A percentile compares a stretch with the other conserved stretches of the same genome.
phyloP scores from a whole-genome alignment of 352 stramenopile species.

The Phytophthora kernoviae region DNA sequence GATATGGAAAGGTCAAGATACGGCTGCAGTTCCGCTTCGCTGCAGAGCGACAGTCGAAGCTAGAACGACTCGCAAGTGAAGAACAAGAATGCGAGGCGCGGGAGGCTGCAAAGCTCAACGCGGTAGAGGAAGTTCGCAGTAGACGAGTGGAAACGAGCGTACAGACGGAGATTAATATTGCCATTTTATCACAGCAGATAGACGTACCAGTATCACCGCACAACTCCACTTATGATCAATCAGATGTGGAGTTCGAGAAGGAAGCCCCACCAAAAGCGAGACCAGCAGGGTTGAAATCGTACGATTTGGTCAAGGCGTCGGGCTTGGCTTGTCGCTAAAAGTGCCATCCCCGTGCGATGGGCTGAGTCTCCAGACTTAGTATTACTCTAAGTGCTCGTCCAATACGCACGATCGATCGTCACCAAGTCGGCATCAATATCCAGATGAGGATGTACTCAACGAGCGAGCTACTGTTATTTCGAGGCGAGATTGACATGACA shows the following conservation, averaged over 20 bases:
- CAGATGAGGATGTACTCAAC: no score
- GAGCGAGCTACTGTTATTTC: no score
- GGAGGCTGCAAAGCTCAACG: neutral
- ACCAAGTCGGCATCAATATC: no score
- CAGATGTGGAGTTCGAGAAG: conserved; percentile 7
- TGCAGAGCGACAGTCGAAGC: conserved; percentile 24
- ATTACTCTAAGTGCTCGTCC: conserved; percentile 7
- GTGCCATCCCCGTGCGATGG: neutral
- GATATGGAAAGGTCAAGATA: conserved; percentile 70
- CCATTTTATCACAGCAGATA: conserved; percentile 13
- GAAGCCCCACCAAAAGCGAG: conserved; percentile 6
- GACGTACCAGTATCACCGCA: conserved; percentile 5
- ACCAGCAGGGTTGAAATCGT: conserved; percentile 42
- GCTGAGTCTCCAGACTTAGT: conserved; percentile 3
- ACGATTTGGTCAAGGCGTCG: conserved; percentile 46
- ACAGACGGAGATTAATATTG: conserved; percentile 10
- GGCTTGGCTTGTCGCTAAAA: conserved; percentile 10
- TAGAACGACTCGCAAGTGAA: conserved; percentile 16
- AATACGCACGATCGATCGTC: neutral
- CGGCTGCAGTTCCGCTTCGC: conserved; percentile 56
- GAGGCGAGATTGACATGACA: no score
- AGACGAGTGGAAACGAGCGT: conserved; percentile 14
- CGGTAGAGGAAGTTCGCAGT: conserved; percentile 6
- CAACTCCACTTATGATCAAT: conserved; percentile 2
- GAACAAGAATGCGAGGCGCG: conserved; percentile 19